Evolutionary conservation across 805 yeast genomes (phyloP), one percentile per base, ranked within the genome.

Genomic region (Brettanomyces nanus): DNA sequence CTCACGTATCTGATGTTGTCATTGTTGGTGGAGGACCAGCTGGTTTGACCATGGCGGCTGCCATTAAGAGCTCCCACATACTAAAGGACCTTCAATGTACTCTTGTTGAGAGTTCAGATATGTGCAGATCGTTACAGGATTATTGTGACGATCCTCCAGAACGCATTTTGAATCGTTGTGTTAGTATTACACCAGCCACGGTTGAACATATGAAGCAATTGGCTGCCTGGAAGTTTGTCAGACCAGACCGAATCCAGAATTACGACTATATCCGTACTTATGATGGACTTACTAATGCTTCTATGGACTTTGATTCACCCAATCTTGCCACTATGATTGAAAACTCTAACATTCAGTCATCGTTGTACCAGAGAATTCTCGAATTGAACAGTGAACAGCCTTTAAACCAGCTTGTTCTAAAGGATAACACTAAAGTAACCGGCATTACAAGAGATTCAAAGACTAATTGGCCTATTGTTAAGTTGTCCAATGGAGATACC

Each of bases 1-100:
- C 43, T 35, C 25, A 19, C 14, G 33, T 53, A 21, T 63, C 71
- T 21, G 97, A 90, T 58, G 74, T 92, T 17, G 79, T 85, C 6
- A 83, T 92, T 38, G 83, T 92, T 27, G 98, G 98, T 27, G 97
- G 95, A 6, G 98, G 98, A 0, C 96, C 97, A 1, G 97, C 97
- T 1, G 98, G 98, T 0, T 63, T 92, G 40, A 80, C 95, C 2
- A 63, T 92, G 27, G 79, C 92, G 4, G 73, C 95, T 0, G 94
- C 95, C 0, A 61, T 90, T 40, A 82, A 84, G 54, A 68, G 69
- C 46, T 80, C 87, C 1, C 76, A 80, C 3, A 56, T 68, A 17
- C 73, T 95, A 4, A 64, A 61, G 21, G 65, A 73, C 35, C 68
- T 86, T 31, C 67, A 68, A 33, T 72, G 90, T 35, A 73, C 78